Evolutionary conservation across 257 asterid species (phyloP).

Genomic region (Penstemon barbatus): DNA sequence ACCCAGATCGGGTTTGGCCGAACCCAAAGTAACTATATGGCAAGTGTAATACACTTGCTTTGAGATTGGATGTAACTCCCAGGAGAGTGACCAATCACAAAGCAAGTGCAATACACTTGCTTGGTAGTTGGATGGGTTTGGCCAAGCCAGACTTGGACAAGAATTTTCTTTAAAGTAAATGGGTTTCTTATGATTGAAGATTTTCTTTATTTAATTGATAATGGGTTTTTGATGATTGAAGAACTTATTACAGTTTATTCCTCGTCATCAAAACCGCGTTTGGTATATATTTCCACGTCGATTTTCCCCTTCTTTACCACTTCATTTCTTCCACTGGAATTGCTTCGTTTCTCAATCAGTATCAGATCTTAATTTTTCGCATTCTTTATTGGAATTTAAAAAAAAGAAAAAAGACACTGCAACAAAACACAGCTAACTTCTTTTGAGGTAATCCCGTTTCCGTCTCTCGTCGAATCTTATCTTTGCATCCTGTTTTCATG

Average conservation of each 20-base stretch:
- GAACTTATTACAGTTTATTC: slow-evolving; percentile 22
- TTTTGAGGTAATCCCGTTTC: not conserved
- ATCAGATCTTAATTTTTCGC: slow-evolving; percentile 12
- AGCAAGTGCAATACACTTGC: too few relatives aligned
- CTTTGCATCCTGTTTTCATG: too few relatives aligned
- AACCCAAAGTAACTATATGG: too few relatives aligned
- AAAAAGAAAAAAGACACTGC: not conserved
- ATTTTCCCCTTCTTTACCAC: not conserved
- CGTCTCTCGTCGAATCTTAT: too few relatives aligned
- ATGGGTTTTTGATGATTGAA: slow-evolving; percentile 22
- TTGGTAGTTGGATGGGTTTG: too few relatives aligned
- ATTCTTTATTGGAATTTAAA: not conserved
- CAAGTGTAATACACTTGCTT: too few relatives aligned
- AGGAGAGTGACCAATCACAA: too few relatives aligned
- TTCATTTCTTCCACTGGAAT: not conserved
- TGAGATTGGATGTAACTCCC: too few relatives aligned
- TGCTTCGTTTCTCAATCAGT: slow-evolving; percentile 9
- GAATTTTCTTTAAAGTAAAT: too few relatives aligned
- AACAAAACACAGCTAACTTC: not conserved
- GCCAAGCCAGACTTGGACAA: too few relatives aligned
- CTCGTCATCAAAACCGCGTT: slow-evolving; percentile 12
- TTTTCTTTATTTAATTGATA: slow-evolving; percentile 28
- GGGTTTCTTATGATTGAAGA: slow-evolving; percentile 27
- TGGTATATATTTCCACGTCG: not conserved
- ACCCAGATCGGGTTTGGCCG: too few relatives aligned